Evolutionary conservation across 352 stramenopile species (phyloP), one percentile per base, ranked within the genome.

Genomic region (Globisporangium mamillatum): DNA sequence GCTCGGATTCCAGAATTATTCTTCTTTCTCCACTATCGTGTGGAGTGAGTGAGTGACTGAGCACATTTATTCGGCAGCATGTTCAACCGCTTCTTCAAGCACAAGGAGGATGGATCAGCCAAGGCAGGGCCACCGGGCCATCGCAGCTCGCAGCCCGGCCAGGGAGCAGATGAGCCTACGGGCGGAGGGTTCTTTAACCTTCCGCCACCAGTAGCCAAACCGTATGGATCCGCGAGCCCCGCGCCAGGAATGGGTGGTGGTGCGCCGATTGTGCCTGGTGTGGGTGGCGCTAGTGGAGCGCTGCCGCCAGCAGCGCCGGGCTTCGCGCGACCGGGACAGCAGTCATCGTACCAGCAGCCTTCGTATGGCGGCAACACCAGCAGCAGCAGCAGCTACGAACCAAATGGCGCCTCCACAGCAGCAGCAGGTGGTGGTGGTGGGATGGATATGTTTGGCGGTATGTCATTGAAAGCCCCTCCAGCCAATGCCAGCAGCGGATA

Each of bases 111-210:
- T 70, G 77, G 77, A 29, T 92, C 91, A n/a, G 55, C 65, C 6
- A 70, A 70, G 76, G 70, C 65, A 25, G 79, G 81, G 0, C 84
- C 86, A 18, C 77, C 79, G 12, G 86, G 82, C 36, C 83, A 89
- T 74, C 85, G 82, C 27, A 71, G 72, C 56, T 68, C 72, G n/a
- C 71, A 79, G 22, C 34, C 70, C 0, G 66, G 70, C 7, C 48
- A 60, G 8, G 57, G 64, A 36, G 60, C 41, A 4, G 77, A 87
- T 18, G 73, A 79, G 25, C 79, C 73, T 8, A 69, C 72, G 8
- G 88, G 86, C 32, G 88, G 88, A 32, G 88, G 88, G 44, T 93
- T 93, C 82, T 95, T 95, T 71, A 95, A 95, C 59, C 70, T 95
- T 10, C 88, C 88, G 24, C 86, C 84, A n/a, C 77, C 84, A 12